Conservation (phyloP, 108 stramenopile species). For the Conticribra guillardii region DNA sequence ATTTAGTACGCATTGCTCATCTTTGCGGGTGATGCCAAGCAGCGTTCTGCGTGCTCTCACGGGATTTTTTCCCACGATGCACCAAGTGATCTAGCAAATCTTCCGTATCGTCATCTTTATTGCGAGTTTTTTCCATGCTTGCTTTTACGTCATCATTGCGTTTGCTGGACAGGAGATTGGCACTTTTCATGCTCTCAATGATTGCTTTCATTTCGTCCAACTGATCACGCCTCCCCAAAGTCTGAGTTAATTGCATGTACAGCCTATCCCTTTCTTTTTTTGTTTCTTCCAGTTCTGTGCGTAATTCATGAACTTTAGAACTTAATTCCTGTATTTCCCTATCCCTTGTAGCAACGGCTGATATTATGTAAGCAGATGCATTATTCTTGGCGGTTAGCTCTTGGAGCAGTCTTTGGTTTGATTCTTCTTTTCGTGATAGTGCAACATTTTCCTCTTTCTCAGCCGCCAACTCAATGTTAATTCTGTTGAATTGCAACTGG, state of each 20-base stretch:
- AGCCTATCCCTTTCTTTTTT: slow-evolving; percentile 25
- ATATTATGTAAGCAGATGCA: slow-evolving; percentile 41
- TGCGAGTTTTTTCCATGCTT: not conserved
- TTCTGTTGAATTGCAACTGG: slow-evolving; percentile 11
- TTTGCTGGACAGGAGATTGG: not conserved
- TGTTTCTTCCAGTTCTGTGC: slow-evolving; percentile 6
- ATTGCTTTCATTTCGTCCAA: slow-evolving; percentile 39
- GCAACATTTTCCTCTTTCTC: slow-evolving; percentile 37
- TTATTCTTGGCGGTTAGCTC: slow-evolving; percentile 31
- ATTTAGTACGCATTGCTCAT: too few relatives aligned
- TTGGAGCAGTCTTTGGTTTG: slow-evolving; percentile 25
- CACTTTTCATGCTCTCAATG: slow-evolving; percentile 2
- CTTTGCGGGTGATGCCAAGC: too few relatives aligned
- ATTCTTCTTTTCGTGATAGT: slow-evolving; percentile 15
- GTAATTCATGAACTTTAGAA: slow-evolving; percentile 14
- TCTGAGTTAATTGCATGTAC: slow-evolving; percentile 13
- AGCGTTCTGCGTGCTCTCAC: too few relatives aligned
- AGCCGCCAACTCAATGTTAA: slow-evolving; percentile 1
- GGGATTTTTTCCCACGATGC: slow-evolving; percentile 20
- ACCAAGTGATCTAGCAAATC: slow-evolving; percentile 31
- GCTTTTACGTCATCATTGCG: not conserved
- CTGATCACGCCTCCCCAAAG: slow-evolving; percentile 30
- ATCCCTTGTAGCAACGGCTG: slow-evolving; percentile 34
- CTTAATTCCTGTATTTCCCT: slow-evolving; percentile 27
- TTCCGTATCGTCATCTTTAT: slow-evolving; percentile 19